phyloP scores from a whole-genome alignment of 2,329 filamentous ascomycete genomes.

The Hypoxylon rubiginosum region DNA sequence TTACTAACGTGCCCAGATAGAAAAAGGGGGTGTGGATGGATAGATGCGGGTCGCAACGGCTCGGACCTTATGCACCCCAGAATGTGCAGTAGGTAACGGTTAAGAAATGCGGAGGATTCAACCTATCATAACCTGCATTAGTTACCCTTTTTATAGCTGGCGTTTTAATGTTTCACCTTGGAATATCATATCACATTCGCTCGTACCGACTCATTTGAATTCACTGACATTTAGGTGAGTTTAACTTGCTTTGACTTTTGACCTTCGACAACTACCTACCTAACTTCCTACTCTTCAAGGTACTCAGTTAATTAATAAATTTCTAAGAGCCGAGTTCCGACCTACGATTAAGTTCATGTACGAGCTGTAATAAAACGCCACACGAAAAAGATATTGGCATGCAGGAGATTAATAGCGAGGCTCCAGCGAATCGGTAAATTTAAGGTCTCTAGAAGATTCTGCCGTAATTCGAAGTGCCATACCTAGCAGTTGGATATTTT shows the following conservation, averaged over 20 bases:
- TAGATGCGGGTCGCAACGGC: slow-evolving; percentile 1
- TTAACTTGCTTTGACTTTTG: too few relatives aligned
- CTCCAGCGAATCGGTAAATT: slow-evolving; percentile 4
- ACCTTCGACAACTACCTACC: too few relatives aligned
- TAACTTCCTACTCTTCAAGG: too few relatives aligned
- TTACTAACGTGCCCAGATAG: background rate
- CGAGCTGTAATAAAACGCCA: too few relatives aligned
- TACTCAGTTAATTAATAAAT: too few relatives aligned
- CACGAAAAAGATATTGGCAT: background rate
- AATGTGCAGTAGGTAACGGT: background rate
- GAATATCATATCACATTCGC: background rate
- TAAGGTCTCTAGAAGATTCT: background rate
- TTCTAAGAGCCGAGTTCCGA: too few relatives aligned
- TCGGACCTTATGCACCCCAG: slow-evolving; percentile 1
- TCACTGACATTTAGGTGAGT: too few relatives aligned
- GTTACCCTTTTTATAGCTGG: background rate
- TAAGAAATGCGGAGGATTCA: background rate
- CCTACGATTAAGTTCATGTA: too few relatives aligned
- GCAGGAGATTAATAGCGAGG: slow-evolving; percentile 3
- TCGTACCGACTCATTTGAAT: too few relatives aligned
- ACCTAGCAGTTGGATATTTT: background rate
- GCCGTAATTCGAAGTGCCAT: background rate
- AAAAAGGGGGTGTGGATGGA: background rate
- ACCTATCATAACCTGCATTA: background rate
- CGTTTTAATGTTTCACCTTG: background rate